Percentiles rank a stretch among this genome's conserved stretches.
phyloP scores from a whole-genome alignment of 2,329 filamentous ascomycete genomes.

The Cladophialophora exuberans region DNA sequence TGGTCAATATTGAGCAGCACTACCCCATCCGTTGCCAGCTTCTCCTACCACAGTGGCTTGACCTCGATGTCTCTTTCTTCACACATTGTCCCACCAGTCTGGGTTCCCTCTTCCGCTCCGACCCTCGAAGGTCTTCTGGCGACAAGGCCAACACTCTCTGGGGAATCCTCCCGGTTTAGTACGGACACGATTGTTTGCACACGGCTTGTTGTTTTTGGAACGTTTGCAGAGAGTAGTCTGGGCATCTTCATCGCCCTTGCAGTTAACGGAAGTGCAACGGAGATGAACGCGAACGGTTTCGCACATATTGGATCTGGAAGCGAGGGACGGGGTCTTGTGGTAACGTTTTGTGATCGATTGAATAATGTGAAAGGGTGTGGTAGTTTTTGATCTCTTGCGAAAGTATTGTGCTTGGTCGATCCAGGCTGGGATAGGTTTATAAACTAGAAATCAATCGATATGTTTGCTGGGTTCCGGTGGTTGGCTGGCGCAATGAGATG shows the following conservation, averaged over 20 bases:
- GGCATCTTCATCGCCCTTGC: conserved; percentile 14
- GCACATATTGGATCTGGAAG: conserved; percentile 15
- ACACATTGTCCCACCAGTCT: conserved; percentile 17
- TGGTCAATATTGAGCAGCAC: too few relatives aligned
- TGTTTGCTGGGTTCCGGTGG: too few relatives aligned
- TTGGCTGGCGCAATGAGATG: too few relatives aligned
- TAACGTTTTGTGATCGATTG: not conserved
- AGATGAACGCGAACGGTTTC: conserved; percentile 21
- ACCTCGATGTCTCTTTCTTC: not conserved
- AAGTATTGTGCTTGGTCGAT: too few relatives aligned
- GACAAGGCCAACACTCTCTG: conserved; percentile 19
- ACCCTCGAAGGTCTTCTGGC: conserved; percentile 18
- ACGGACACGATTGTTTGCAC: conserved; percentile 10
- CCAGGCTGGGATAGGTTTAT: too few relatives aligned
- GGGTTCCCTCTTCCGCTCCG: conserved; percentile 22
- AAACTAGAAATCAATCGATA: too few relatives aligned
- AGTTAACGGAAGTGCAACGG: conserved; percentile 15
- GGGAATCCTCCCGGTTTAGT: conserved; percentile 14
- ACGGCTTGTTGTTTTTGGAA: conserved; percentile 21
- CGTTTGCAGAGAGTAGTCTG: conserved; percentile 13
- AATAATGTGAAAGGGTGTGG: not conserved
- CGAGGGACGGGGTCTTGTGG: not conserved
- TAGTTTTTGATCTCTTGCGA: too few relatives aligned
- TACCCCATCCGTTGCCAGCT: not conserved
- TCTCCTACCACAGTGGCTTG: too few relatives aligned